phyloP scores from a whole-genome alignment of 371 early-diverging fungal genomes.

The Mortierella sp. region DNA sequence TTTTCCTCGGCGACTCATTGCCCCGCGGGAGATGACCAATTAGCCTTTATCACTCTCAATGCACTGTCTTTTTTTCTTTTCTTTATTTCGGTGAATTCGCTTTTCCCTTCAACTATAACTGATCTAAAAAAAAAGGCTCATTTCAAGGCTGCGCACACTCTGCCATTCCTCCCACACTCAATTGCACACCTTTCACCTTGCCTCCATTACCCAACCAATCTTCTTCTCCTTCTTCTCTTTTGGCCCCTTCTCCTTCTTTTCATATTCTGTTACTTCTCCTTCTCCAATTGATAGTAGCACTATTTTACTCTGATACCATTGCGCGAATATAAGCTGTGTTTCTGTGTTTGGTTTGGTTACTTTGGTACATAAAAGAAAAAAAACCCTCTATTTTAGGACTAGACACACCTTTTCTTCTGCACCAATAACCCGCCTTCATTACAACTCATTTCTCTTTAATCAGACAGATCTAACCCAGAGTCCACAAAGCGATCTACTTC shows the following conservation, averaged over 20 bases:
- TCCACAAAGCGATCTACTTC: background rate
- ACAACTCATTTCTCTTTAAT: background rate
- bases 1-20: background rate
- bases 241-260: background rate
- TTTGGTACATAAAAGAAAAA: background rate
- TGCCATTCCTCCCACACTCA: background rate
- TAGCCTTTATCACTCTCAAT: too few species aligned
- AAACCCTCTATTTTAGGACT: background rate
- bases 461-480: background rate
- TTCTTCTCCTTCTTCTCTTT: conserved; percentile 1
- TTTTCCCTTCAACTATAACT: background rate
- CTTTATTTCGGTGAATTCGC: background rate
- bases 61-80: background rate
- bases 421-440: conserved; percentile 2
- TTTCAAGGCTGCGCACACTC: background rate
- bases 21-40: background rate
- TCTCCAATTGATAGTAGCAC: too few species aligned
- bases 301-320: background rate
- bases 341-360: background rate
- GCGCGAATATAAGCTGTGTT: background rate
- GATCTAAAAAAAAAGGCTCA: background rate
- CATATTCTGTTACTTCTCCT: background rate
- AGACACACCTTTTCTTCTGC: background rate
- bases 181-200: background rate
- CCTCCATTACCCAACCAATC: background rate